phyloP scores from a whole-genome alignment of 2,329 filamentous ascomycete species.

The Lachnellula occidentalis region DNA sequence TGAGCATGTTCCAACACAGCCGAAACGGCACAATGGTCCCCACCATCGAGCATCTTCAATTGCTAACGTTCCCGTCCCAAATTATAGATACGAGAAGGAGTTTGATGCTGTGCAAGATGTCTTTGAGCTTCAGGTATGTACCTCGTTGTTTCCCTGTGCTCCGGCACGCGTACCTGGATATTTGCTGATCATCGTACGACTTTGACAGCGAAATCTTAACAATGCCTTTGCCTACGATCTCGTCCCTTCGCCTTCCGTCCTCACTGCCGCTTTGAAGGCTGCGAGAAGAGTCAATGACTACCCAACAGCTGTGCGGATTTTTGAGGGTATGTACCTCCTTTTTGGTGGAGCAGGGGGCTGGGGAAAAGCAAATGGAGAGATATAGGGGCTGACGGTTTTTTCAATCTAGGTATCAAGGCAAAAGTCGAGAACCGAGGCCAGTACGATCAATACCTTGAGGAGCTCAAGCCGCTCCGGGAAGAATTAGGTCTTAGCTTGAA shows the following conservation, averaged over 20 bases:
- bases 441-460: slow-evolving; percentile 92
- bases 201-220: slow-evolving; percentile 80
- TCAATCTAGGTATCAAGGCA: slow-evolving; percentile 79
- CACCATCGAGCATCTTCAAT: slow-evolving; percentile 28
- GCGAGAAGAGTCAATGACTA: slow-evolving; percentile 97
- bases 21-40: slow-evolving; percentile 11
- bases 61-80: slow-evolving; percentile 34
- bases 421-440: slow-evolving; percentile 99
- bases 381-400: slow-evolving; percentile 12
- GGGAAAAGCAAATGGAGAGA: neutral
- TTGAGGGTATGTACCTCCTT: slow-evolving; percentile 69
- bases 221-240: slow-evolving; percentile 99
- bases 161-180: slow-evolving; percentile 9
- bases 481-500: slow-evolving; percentile 88
- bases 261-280: slow-evolving; percentile 86
- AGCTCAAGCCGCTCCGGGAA: slow-evolving; percentile 88
- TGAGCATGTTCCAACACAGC: slow-evolving; percentile 20
- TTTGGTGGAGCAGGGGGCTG: neutral
- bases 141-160: neutral
- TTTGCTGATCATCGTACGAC: slow-evolving; percentile 26
- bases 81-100: slow-evolving; percentile 92
- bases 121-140: slow-evolving; percentile 94
- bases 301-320: slow-evolving; percentile 95
- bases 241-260: slow-evolving; percentile 86
- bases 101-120: slow-evolving; percentile 97